Evolutionary conservation across 768 basidiomycete genomes (phyloP).

Genomic region (Lentinula sp.): DNA sequence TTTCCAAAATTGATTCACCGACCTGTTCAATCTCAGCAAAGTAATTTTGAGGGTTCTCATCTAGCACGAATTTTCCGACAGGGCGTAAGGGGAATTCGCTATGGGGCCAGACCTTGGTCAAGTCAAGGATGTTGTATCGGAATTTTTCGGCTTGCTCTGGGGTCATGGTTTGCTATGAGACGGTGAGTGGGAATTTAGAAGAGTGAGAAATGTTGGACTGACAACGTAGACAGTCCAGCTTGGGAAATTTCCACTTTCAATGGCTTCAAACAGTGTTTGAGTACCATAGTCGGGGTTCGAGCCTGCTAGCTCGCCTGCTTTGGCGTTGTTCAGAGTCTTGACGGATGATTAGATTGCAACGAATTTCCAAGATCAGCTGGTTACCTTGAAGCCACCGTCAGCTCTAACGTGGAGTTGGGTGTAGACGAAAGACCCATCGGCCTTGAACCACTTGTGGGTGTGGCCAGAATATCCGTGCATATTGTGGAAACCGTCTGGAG

Average conservation of each 20-base stretch:
- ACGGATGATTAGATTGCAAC: background rate
- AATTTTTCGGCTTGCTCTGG: constrained; percentile 85
- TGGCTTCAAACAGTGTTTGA: constrained; percentile 71
- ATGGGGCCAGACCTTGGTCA: constrained; percentile 93
- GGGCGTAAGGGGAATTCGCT: constrained; percentile 81
- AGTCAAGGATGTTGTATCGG: constrained; percentile 86
- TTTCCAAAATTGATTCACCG: constrained; percentile 14
- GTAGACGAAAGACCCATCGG: constrained; percentile 79
- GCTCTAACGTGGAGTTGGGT: constrained; percentile 79
- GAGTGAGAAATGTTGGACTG: constrained; percentile 18
- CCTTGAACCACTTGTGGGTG: constrained; percentile 85
- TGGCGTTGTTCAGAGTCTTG: constrained; percentile 65
- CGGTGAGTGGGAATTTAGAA: constrained; percentile 7
- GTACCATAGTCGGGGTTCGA: constrained; percentile 84
- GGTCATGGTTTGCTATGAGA: constrained; percentile 82
- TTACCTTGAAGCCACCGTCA: constrained; percentile 78
- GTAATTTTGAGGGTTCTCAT: constrained; percentile 80
- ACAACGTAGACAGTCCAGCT: constrained; percentile 87
- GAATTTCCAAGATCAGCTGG: background rate
- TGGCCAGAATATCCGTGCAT: constrained; percentile 94
- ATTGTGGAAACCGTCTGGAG: constrained; percentile 82
- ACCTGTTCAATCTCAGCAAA: constrained; percentile 96
- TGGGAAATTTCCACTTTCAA: constrained; percentile 76
- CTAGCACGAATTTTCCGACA: constrained; percentile 78
- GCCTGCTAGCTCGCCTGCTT: constrained; percentile 61